These are phyloP conservation scores for Solanum arcanum DNA, from an alignment of 257 asterid genomes.

Conservation along the genomic window DNA sequence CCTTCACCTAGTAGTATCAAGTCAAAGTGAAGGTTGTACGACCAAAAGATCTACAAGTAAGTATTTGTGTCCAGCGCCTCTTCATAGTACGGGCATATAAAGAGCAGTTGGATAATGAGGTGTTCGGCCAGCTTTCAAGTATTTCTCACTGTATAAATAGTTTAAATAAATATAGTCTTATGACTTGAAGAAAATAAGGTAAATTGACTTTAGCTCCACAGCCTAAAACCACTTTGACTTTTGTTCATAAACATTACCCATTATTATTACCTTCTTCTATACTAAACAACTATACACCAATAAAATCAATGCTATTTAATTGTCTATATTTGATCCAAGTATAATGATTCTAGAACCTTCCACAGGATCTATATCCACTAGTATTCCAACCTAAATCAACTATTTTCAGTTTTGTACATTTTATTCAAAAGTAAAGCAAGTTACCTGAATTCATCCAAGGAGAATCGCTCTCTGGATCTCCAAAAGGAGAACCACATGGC, in stretches of 20 bases:
- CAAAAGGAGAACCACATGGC: constrained; percentile 94
- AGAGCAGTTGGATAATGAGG: neutral
- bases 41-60: neutral
- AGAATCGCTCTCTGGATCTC: constrained; percentile 91
- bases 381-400: neutral
- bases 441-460: constrained; percentile 93
- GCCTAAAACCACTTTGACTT: neutral
- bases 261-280: neutral
- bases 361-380: neutral
- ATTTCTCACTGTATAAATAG: neutral
- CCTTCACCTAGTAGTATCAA: neutral
- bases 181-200: neutral
- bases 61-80: neutral
- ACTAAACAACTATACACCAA: neutral
- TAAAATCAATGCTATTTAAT: neutral
- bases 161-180: neutral
- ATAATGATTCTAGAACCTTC: neutral
- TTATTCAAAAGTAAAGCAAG: neutral
- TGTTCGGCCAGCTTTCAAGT: neutral
- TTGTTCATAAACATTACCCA: neutral
- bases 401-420: neutral
- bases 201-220: neutral
- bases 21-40: neutral
- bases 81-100: neutral
- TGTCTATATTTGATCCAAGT: neutral